These are phyloP conservation scores for Tuber brumale DNA, from an alignment of 495 filamentous ascomycete genomes.

Conservation along the genomic window DNA sequence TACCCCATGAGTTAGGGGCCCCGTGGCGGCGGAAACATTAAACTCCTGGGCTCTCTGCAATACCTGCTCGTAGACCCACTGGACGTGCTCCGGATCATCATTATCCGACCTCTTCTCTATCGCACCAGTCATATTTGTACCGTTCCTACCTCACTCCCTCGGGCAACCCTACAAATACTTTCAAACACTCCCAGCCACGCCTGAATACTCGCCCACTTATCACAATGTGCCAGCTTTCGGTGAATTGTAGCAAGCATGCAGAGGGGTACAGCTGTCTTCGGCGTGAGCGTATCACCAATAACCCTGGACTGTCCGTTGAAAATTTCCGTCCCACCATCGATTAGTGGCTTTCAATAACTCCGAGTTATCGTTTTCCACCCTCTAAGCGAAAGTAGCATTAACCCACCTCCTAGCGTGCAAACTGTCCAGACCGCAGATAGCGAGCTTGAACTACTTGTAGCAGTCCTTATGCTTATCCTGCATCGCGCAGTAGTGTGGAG, in stretches of 20 bases:
- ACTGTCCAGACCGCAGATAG: slow-evolving; percentile 94
- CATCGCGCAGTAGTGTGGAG: slow-evolving; percentile 85
- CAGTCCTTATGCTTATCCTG: slow-evolving; percentile 97
- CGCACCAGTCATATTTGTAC: slow-evolving; percentile 44
- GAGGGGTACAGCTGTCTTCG: slow-evolving; percentile 84
- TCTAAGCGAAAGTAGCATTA: slow-evolving; percentile 82
- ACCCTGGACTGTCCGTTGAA: slow-evolving; percentile 97
- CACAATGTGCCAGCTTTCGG: slow-evolving; percentile 94
- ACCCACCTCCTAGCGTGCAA: slow-evolving; percentile 98
- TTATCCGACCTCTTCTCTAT: slow-evolving; percentile 70
- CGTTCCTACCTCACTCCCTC: not conserved
- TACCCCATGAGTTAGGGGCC: slow-evolving; percentile 93
- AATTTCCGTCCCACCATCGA: slow-evolving; percentile 95
- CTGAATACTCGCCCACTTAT: slow-evolving; percentile 97
- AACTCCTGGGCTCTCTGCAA: slow-evolving; percentile 80
- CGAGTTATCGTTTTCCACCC: slow-evolving; percentile 67
- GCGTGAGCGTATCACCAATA: slow-evolving; percentile 93
- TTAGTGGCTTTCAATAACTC: slow-evolving; percentile 83
- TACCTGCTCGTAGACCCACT: slow-evolving; percentile 94
- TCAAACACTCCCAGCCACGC: slow-evolving; percentile 53
- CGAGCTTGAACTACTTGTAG: slow-evolving; percentile 92
- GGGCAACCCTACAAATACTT: slow-evolving; percentile 14
- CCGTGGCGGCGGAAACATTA: slow-evolving; percentile 86
- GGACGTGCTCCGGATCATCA: slow-evolving; percentile 94
- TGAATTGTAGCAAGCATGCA: slow-evolving; percentile 97